Evolutionary conservation across 345 rosid genomes (phyloP).

Genomic region (Cardamine chenopodiifolia): DNA sequence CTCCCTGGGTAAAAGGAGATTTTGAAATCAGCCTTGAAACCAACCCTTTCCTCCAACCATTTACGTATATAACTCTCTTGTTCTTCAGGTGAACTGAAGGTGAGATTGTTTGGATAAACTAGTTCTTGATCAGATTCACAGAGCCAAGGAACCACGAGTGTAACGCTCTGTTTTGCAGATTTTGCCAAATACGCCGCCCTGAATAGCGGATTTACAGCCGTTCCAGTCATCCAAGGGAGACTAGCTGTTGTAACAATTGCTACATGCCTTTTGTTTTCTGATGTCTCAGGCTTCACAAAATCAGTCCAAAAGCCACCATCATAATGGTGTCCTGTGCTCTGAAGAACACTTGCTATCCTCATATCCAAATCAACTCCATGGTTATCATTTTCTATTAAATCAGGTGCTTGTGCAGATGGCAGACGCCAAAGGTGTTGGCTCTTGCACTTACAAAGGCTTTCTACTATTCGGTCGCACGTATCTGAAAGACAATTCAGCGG

Average conservation of each 20-base stretch:
- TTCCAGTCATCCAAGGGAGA: slow-evolving; percentile 99
- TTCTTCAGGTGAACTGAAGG: slow-evolving; percentile 92
- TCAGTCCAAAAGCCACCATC: slow-evolving; percentile 95
- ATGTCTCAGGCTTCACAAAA: slow-evolving; percentile 51
- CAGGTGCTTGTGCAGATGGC: slow-evolving; percentile 63
- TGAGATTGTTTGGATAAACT: slow-evolving; percentile 84
- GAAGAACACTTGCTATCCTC: slow-evolving; percentile 91
- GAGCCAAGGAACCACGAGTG: slow-evolving; percentile 98
- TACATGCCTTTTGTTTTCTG: slow-evolving; percentile 78
- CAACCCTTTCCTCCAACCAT: slow-evolving; percentile 95
- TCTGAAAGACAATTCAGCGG: slow-evolving; percentile 52
- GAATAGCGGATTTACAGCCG: slow-evolving; percentile 95
- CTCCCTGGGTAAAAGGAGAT: slow-evolving; percentile 98
- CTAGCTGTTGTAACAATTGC: slow-evolving; percentile 98
- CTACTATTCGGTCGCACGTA: slow-evolving; percentile 79
- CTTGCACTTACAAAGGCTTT: slow-evolving; percentile 80
- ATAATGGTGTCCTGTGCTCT: slow-evolving; percentile 90
- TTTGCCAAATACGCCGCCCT: slow-evolving; percentile 91
- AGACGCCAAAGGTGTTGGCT: slow-evolving; percentile 62
- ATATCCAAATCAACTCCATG: slow-evolving; percentile 71
- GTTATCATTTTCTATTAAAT: slow-evolving; percentile 56
- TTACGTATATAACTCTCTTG: slow-evolving; percentile 88
- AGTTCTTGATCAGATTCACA: slow-evolving; percentile 91
- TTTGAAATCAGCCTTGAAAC: slow-evolving; percentile 84
- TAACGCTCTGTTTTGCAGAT: slow-evolving; percentile 82